Evolutionary conservation across 2,329 filamentous ascomycete genomes (phyloP).

Genomic region (Xylariaceae sp.): DNA sequence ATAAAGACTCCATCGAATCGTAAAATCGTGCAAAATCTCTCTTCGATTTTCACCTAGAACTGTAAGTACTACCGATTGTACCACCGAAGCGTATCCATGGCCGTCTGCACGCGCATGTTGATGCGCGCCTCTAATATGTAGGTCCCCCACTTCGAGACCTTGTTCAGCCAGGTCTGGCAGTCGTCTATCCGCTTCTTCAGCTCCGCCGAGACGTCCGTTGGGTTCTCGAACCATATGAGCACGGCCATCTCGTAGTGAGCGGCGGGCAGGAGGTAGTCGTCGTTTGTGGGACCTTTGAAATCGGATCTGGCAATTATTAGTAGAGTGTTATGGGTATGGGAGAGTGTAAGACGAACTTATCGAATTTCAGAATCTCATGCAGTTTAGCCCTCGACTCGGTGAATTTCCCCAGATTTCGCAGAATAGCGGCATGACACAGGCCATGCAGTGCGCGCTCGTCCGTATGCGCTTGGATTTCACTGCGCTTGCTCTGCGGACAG

Average conservation of each 20-base stretch:
- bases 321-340: not conserved
- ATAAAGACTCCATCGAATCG: not conserved
- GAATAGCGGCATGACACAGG: slow-evolving; percentile 60
- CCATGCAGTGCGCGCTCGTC: slow-evolving; percentile 62
- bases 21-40: not conserved
- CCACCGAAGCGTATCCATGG: slow-evolving; percentile 59
- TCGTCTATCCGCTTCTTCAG: slow-evolving; percentile 49
- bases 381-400: slow-evolving; percentile 62
- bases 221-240: slow-evolving; percentile 68
- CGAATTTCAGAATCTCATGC: slow-evolving; percentile 59
- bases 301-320: slow-evolving; percentile 34
- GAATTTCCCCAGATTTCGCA: slow-evolving; percentile 57
- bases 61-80: slow-evolving; percentile 27
- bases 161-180: slow-evolving; percentile 60
- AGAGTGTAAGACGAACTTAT: slow-evolving; percentile 43
- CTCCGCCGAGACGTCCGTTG: slow-evolving; percentile 26
- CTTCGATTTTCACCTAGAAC: not conserved
- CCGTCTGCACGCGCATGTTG: slow-evolving; percentile 67
- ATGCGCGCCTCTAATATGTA: slow-evolving; percentile 71
- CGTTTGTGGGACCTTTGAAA: slow-evolving; percentile 57
- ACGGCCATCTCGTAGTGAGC: slow-evolving; percentile 85
- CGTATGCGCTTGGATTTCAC: slow-evolving; percentile 45
- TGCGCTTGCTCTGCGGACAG: slow-evolving; percentile 36
- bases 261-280: slow-evolving; percentile 67
- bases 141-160: slow-evolving; percentile 63